Evolutionary conservation across 805 yeast genomes (phyloP), one percentile per base, ranked within the genome.

Genomic region (Wickerhamiella hasegawae): DNA sequence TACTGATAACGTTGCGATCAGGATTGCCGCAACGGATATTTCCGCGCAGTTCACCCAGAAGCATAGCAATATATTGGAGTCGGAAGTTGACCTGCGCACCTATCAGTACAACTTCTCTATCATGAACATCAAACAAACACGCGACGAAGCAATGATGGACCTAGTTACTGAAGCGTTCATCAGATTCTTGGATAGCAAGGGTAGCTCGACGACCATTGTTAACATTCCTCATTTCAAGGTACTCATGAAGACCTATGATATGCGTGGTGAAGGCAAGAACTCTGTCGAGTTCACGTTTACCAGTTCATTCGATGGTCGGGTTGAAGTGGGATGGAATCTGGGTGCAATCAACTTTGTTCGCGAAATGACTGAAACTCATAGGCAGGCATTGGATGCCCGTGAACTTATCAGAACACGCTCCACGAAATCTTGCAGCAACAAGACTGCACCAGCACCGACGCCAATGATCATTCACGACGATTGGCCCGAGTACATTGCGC

Each of bases 261-360:
- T 58, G 22, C 33, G 16, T 22, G 60, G 60, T 19, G 28, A 35
- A 17, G 57, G 64, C 9, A 63, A 69, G 14, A 66, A 69, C 30
- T 41, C 63, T 3, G 68, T 90, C 29, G 76, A 78, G 45, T 83
- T 76, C 48, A 60, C 66, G 1, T 90, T 70, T 53, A 65, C 65
- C 31, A 73, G 90, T 33, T 62, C 73, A 2, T 83, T 90, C 59
- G 93, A 82, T 6, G 96, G 94, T 19, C 73, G 82, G 12, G 90
- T 90, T 27, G 93, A 83, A 40, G 74, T 90, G 1, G 69, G 82
- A 33, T 90, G 98, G 98, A 90, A 90, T 52, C 59, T 90, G 20
- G 96, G 97, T 0, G 76, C 94, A 0, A 75, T 90, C 15, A 81
- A 79, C 48, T 83, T 83, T 43, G 82, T 90, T 23, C 65, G 93